phyloP scores from a whole-genome alignment of 2,329 filamentous ascomycete species.

The Westerdykella sp. region DNA sequence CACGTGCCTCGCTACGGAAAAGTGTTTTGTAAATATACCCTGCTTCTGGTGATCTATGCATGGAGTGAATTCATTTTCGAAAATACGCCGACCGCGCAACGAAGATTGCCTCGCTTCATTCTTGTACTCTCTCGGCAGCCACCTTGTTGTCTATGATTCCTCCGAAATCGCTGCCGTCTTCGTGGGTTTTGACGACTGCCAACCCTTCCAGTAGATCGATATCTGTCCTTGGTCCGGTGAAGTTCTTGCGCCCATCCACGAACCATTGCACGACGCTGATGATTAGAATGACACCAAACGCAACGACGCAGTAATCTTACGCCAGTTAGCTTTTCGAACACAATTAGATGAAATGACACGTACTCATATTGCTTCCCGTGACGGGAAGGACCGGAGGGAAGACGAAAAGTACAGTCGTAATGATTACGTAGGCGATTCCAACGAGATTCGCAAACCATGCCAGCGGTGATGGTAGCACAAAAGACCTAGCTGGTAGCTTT shows the following conservation, averaged over 20 bases:
- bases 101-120: neutral
- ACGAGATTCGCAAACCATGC: slow-evolving; percentile 56
- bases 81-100: neutral
- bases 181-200: slow-evolving; percentile 23
- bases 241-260: slow-evolving; percentile 57
- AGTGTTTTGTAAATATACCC: too few species aligned
- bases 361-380: slow-evolving; percentile 63
- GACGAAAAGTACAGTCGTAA: slow-evolving; percentile 71
- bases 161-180: neutral
- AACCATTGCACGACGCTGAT: slow-evolving; percentile 55
- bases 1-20: too few species aligned
- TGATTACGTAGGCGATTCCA: slow-evolving; percentile 58
- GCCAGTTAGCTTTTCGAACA: slow-evolving; percentile 9
- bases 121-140: neutral
- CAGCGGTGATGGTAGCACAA: slow-evolving; percentile 49
- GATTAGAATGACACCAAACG: slow-evolving; percentile 53
- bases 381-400: slow-evolving; percentile 64
- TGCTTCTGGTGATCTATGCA: too few species aligned
- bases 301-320: slow-evolving; percentile 49
- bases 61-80: too few species aligned
- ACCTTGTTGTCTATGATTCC: neutral
- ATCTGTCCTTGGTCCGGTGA: slow-evolving; percentile 43
- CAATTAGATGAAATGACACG: neutral
- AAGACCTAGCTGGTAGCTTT: slow-evolving; percentile 54
- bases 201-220: slow-evolving; percentile 39